Base-by-base conservation (phyloP, 2,329 filamentous ascomycete genomes). In the Beauveria pseudobassiana region DNA sequence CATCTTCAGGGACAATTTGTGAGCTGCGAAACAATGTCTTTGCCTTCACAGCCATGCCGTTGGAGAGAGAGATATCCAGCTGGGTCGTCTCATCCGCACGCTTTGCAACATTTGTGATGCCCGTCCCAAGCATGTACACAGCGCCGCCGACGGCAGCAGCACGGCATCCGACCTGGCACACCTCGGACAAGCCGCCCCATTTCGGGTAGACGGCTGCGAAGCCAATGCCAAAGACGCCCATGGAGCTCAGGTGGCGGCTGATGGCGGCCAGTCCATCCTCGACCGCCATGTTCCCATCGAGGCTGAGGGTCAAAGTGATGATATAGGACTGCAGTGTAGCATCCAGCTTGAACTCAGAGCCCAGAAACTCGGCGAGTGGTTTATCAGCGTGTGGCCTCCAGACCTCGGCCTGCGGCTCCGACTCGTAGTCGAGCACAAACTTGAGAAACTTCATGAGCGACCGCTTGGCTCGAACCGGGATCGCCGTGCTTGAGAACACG, bases 361-460 rank as follows among this genome's bases (percentile, higher is more conserved):
- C 77, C 48, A 89, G 78, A 67, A 90, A 91, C 4, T 76, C 73
- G 2, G 79, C 73, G 53, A 93, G 82, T 0, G 81, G 77, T 58
- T 75, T 74, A 14, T 79, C 73, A 30, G 85, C 82, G 57, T 84
- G 78, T 2, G 77, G 69, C 63, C 85, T 74, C 88, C 88, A 91
- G 3, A 79, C 67, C 57, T 82, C 82, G 55, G 68, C 73, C 69
- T 84, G 83, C 58, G 72, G 71, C 59, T 80, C 77, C n/a, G 75
- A 83, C 66, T 89, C 84, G 68, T 87, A 88, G 67, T 91, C 84
- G 63, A 87, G 79, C 59, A 96, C 88, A 71, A 95, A 93, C 73
- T 93, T 93, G 69, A 98, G 81, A 69, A 97, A 96, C 74, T 96
- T 96, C 88, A 97, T 96, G 69, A 98, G 76, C 10, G 84, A 83